Base-by-base conservation (phyloP, 257 asterid genomes). In the Solanum habrochaites region DNA sequence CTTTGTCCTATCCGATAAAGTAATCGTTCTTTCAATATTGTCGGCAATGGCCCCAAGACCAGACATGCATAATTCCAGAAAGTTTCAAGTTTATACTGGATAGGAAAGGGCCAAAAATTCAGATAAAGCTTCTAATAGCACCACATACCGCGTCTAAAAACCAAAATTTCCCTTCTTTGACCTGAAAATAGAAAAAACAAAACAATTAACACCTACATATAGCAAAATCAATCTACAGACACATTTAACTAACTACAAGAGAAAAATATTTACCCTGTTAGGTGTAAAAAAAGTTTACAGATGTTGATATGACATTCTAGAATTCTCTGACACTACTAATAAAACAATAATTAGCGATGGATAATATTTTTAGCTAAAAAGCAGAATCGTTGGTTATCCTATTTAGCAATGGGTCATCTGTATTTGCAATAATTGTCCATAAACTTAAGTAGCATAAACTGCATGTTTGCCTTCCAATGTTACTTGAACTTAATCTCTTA, bases 11-110 rank as follows among this genome's bases (percentile, higher is more conserved):
- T 89, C 91, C 12, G 97, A 90, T 85, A 95, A 87, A 85, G 96
- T 90, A 89, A 90, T 90, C 42, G 89, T 91, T 89, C 91, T 89
- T 89, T 90, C 95, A 88, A 89, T 91, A 82, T 87, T 88, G 86
- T 88, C 91, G 85, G 87, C 93, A 86, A 86, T 90, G 92, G 96
- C 93, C 98, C 80, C 95, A 84, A 91, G 93, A 88, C 93, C 97
- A 96, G 99, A 93, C 99, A 97, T 97, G 98, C 99, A 96, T 87
- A 96, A 92, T 89, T 92, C 90, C 88, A 56, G 84, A 86, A 90
- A 87, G 90, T 86, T 83, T 83, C 92, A 88, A 87, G 89, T 90
- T 89, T 87, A 83, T 89, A 69, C 82, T 87, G 89, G 83, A 86
- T 70, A 87, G 62, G 74, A 86, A 89, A 88, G 87, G 82, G 69